A percentile compares a stretch with the other conserved stretches of the same genome.
Conservation (phyloP, 208 protist species). For the Trypanosoma avium region DNA sequence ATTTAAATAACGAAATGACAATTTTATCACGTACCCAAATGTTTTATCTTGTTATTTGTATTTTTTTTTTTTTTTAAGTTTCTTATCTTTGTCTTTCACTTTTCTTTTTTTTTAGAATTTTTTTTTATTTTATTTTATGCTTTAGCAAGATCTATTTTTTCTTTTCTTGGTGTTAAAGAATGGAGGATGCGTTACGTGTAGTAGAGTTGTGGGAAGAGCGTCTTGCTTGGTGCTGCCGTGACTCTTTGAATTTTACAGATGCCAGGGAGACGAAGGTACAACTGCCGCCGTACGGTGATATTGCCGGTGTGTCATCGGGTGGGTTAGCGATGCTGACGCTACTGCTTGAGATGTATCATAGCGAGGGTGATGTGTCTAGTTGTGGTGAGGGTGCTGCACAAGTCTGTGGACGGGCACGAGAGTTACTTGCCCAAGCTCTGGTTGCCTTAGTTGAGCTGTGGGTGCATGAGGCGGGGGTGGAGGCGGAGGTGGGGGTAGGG, state of each 20-base stretch:
- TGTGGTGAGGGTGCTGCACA: not conserved
- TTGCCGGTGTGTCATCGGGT: constrained; percentile 2
- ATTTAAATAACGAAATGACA: too few species aligned
- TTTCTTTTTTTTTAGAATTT: constrained; percentile 4
- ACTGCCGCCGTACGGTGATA: not conserved
- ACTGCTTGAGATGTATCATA: not conserved
- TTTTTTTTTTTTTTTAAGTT: too few species aligned
- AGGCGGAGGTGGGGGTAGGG: too few species aligned
- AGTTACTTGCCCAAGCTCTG: constrained; percentile 11
- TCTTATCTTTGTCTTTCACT: too few species aligned
- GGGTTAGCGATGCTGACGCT: constrained; percentile 8
- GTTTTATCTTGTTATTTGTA: too few species aligned
- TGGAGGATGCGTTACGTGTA: constrained; percentile 4
- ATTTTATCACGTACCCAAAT: too few species aligned
- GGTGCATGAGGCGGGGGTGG: too few species aligned
- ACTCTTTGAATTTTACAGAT: not conserved
- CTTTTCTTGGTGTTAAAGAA: not conserved
- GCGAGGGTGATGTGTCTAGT: not conserved
- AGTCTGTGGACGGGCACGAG: not conserved
- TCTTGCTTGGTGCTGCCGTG: not conserved
- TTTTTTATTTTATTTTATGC: not conserved
- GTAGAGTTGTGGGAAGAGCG: not conserved
- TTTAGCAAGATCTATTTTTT: not conserved
- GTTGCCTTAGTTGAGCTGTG: constrained; percentile 11
- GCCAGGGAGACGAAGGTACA: not conserved